phyloP scores from a whole-genome alignment of 192 early-diverging fungal species.

The Backusella tuberculispora region DNA sequence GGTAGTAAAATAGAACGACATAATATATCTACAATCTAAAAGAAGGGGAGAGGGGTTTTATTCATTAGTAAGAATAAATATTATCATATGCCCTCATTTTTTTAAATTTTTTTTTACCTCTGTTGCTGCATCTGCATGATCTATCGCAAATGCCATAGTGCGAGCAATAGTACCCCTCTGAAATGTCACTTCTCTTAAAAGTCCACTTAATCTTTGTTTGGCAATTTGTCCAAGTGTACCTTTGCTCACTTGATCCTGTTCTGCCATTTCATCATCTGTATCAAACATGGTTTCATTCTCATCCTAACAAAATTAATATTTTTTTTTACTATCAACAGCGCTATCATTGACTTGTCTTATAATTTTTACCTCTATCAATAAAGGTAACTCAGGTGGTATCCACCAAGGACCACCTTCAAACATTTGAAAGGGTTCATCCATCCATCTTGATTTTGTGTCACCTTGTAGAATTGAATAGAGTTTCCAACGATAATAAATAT shows the following conservation, averaged over 20 bases:
- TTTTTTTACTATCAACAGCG: conserved; percentile 45
- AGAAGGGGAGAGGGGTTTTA: conserved; percentile 7
- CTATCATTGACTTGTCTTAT: not conserved
- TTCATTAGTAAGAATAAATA: not conserved
- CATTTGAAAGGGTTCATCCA: conserved; percentile 83
- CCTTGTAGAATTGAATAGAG: conserved; percentile 88
- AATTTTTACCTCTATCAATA: conserved; percentile 63
- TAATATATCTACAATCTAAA: conserved; percentile 69
- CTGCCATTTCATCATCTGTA: conserved; percentile 59
- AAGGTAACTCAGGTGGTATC: conserved; percentile 80
- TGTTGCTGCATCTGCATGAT: conserved; percentile 81
- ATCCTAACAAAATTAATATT: conserved; percentile 6
- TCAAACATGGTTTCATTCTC: conserved; percentile 36
- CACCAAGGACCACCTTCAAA: conserved; percentile 80
- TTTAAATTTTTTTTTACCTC: conserved; percentile 51
- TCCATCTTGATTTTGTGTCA: conserved; percentile 76
- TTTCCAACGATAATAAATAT: conserved; percentile 92
- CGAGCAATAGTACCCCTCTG: conserved; percentile 66
- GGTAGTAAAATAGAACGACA: conserved; percentile 59
- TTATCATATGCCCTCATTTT: not conserved
- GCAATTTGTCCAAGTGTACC: conserved; percentile 54
- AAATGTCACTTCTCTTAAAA: conserved; percentile 48
- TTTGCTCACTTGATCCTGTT: conserved; percentile 48
- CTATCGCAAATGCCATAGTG: conserved; percentile 84
- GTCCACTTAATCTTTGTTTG: conserved; percentile 47